Base-by-base conservation (phyloP, 2,329 filamentous ascomycete species). In the Cryphonectria radicalis region DNA sequence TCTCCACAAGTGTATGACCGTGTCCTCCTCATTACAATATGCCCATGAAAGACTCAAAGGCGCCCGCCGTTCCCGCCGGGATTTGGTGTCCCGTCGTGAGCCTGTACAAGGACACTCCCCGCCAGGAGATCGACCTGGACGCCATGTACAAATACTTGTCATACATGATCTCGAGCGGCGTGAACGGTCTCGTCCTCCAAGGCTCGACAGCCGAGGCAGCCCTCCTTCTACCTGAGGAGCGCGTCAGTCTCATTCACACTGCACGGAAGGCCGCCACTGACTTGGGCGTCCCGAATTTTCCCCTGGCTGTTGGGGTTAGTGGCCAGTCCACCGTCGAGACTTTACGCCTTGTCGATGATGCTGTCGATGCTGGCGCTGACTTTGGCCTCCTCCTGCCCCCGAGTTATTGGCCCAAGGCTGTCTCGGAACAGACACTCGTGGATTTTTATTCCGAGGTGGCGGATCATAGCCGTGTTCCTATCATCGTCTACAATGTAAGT, bases 61-160 rank as follows among this genome's bases (percentile, higher is more conserved):
- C 78, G 1, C 79, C 76, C 63, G 79, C 80, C 4, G 77, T 85
- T 2, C 83, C 84, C 0, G 76, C 76, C 0, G 84, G 84, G 19
- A 81, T 86, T 32, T 86, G 84, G 74, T 83, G 82, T 42, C 84
- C 84, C 0, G 83, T 85, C 3, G 78, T 85, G 37, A 84, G 84
- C 0, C 75, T 85, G 3, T 86, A 84, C 77, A 81, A 83, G 68
- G 74, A 80, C 63, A 80, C 80, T 13, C 72, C 79, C 0, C 69
- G 76, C 3, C 84, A 86, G 72, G 77, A 81, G 42, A 78, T 86
- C 37, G 82, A 86, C 73, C 78, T 80, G 63, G 81, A 83, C 60
- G 83, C 84, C 19, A 84, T 84, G 74, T 81, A 83, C 75, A 81
- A 79, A 59, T 82, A 83, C 70, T 83, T 81, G 67, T 78, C 79